Evolutionary conservation across 139 green algal genomes (phyloP), one percentile per base, ranked within the genome.

Genomic region (Picochlorum sp.): DNA sequence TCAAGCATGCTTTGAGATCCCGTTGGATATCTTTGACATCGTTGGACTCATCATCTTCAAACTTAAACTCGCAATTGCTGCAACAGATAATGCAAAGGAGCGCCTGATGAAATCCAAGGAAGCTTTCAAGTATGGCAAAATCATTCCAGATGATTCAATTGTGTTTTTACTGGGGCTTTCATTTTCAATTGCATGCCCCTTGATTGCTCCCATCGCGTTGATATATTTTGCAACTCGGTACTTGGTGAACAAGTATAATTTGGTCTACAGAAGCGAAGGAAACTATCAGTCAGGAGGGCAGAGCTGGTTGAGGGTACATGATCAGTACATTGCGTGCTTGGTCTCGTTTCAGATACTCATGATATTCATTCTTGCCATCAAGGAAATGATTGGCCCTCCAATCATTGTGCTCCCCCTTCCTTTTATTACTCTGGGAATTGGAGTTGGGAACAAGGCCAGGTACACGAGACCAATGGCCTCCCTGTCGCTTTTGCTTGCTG

Each of bases 1-100:
- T 6, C 56, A 62, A 71, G 66, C 61, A 73, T 64, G 51, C 77
- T 52, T 60, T 65, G 56, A 45, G 44, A 69, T 45, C 61, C 57
- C 62, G 5, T 8, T 79, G 6, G 66, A 51, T 30, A 63, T 60
- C 14, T 30, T 76, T 45, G 66, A 73, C 59, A 4, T 66, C 13
- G 56, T 62, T 0, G 28, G 28, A 16, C 30, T 62, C 13, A 46
- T 62, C 15, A 45, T 62, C 8, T 62, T 62, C n/a, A 38, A 24
- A 21, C 9, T 46, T 0, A 62, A 47, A 21, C 11, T 28, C 30
- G 15, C 14, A 24, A 38, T 62, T 4, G 56, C 56, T 28, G 56
- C 28, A 23, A 62, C 56, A 21, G 28, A 45, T 24, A 21, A 7
- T 47, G 56, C 56, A 13, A 62, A 62, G 24, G 1, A 24, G 1